phyloP scores from a whole-genome alignment of 805 yeast species.

The Kluyveromyces lactis region DNA sequence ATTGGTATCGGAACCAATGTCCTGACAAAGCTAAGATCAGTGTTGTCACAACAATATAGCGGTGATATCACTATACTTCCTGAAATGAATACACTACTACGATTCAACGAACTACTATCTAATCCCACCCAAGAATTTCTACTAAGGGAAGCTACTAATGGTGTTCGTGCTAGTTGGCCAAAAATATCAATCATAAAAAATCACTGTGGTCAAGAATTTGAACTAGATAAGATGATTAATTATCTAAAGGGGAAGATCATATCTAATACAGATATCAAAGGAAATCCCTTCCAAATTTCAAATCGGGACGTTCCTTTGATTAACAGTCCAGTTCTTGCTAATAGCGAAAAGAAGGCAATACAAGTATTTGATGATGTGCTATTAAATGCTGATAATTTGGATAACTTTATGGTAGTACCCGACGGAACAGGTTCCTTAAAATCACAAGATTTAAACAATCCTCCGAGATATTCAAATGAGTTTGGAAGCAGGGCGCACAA shows the following conservation, averaged over 20 bases:
- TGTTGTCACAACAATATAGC: constrained; percentile 77
- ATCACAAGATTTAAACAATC: background rate
- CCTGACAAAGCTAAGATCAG: constrained; percentile 63
- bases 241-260: constrained; percentile 54
- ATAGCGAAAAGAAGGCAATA: constrained; percentile 7
- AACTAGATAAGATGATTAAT: constrained; percentile 74
- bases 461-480: background rate
- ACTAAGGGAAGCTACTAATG: constrained; percentile 56
- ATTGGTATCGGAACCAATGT: constrained; percentile 67
- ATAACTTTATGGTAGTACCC: constrained; percentile 8
- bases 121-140: constrained; percentile 80
- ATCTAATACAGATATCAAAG: constrained; percentile 25
- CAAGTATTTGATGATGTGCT: constrained; percentile 24
- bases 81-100: constrained; percentile 46
- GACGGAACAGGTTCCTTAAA: constrained; percentile 2
- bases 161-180: constrained; percentile 93
- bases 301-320: constrained; percentile 18
- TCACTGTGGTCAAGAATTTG: constrained; percentile 85
- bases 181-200: constrained; percentile 76
- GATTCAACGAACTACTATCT: constrained; percentile 53
- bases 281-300: constrained; percentile 24
- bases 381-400: constrained; percentile 17
- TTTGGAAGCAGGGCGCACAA: constrained; percentile 4
- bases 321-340: constrained; percentile 11
- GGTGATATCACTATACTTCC: constrained; percentile 95